Evolutionary conservation across 1,284 basidiomycete genomes (phyloP).

Genomic region (Taiwanofungus camphoratus): DNA sequence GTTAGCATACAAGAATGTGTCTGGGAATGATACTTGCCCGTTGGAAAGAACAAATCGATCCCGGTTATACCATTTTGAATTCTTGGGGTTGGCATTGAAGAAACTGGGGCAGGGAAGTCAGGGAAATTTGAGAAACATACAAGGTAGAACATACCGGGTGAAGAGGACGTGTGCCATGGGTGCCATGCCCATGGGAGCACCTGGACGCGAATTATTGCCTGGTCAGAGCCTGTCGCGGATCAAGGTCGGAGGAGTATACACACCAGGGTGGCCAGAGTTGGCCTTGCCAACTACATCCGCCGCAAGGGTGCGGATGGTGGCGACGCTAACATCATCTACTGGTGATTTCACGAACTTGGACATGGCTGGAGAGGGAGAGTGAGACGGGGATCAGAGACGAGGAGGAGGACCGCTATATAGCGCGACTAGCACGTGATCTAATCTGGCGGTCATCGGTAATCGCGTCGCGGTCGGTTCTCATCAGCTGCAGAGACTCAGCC

Average conservation of each 20-base stretch:
- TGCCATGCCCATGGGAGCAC: slow-evolving; percentile 91
- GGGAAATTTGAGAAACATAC: too few relatives aligned
- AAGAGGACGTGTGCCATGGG: slow-evolving; percentile 87
- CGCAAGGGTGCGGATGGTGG: slow-evolving; percentile 67
- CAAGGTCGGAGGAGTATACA: slow-evolving; percentile 12
- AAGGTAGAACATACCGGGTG: slow-evolving; percentile 56
- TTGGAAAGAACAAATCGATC: slow-evolving; percentile 88
- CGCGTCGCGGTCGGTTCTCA: slow-evolving; percentile 1
- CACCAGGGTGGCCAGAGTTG: slow-evolving; percentile 91
- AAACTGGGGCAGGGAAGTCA: slow-evolving; percentile 43
- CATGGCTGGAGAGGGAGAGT: slow-evolving; percentile 31
- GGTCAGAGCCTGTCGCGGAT: slow-evolving; percentile 1
- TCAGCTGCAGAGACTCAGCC: neutral
- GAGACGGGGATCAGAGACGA: slow-evolving; percentile 9
- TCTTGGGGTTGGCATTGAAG: slow-evolving; percentile 83
- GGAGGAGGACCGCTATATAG: slow-evolving; percentile 19
- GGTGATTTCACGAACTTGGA: slow-evolving; percentile 35
- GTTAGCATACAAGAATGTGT: neutral
- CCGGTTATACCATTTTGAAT: slow-evolving; percentile 88
- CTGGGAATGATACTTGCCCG: slow-evolving; percentile 42
- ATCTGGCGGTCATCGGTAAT: slow-evolving; percentile 13
- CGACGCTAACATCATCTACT: slow-evolving; percentile 55
- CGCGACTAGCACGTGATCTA: slow-evolving; percentile 13
- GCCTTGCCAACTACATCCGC: slow-evolving; percentile 74
- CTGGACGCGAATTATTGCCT: slow-evolving; percentile 22